Evolutionary conservation across 768 basidiomycete genomes (phyloP), one percentile per base, ranked within the genome.

Genomic region (Chalciporus chontae): DNA sequence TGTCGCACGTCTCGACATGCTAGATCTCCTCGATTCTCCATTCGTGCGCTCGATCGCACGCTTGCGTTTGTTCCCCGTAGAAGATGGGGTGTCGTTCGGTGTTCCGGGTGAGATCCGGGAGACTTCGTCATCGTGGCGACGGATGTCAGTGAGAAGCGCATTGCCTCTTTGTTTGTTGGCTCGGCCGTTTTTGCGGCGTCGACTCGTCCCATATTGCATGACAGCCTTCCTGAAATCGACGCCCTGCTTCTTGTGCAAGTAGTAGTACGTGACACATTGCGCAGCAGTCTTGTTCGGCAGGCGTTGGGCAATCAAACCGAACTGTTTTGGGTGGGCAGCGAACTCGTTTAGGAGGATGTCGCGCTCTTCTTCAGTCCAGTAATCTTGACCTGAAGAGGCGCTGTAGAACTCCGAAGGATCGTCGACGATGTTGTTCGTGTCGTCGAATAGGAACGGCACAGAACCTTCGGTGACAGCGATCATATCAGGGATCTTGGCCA

Each of bases 211-310:
- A 54, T 80, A 78, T 57, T 78, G 79, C 41, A 81, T 71, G 19
- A 91, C 76, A 14, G 87, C 81, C 56, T 84, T 81, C 48, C 89
- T 81, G 70, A 93, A 94, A 69, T 94, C 87, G 62, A 94, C 90
- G 32, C 78, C 69, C 58, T 78, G 79, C 71, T 93, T 92, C 77
- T 97, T 98, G 72, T 94, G 90, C 44, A 95, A 73, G 67, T 98
- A 98, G 69, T 97, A 98, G 69, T 83, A 95, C 43, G 86, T 80
- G 40, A 97, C 89, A 63, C 94, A 96, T 76, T 96, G 89, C 0
- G 84, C 75, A 1, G 90, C 73, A 2, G 90, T 85, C 76, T 96
- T 97, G 74, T 90, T 77, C 5, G 87, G 81, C 11, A 98, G 70
- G 56, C 73, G 79, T 19, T 82, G 78, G 0, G 94, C 84, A 51